Evolutionary conservation across 805 yeast genomes (phyloP).

Genomic region (Kazachstania bromeliacearum): DNA sequence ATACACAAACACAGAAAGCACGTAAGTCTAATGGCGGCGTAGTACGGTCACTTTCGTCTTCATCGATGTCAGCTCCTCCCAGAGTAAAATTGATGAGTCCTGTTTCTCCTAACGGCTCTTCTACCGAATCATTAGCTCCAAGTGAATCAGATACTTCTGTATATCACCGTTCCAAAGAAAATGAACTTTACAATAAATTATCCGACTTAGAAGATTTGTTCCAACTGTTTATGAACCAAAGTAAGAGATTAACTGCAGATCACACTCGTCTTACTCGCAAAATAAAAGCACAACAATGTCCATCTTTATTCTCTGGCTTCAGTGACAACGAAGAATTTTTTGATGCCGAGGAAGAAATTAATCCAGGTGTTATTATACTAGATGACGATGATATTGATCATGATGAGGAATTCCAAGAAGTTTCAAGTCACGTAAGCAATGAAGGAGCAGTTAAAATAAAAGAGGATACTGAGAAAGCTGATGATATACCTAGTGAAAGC

Average conservation of each 20-base stretch:
- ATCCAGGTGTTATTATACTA: constrained; percentile 48
- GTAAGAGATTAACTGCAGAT: constrained; percentile 14
- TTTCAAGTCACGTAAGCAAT: background rate
- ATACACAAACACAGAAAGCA: constrained; percentile 5
- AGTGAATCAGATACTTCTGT: background rate
- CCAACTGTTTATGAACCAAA: constrained; percentile 16
- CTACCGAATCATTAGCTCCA: constrained; percentile 4
- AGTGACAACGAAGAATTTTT: constrained; percentile 44
- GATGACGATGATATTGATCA: constrained; percentile 28
- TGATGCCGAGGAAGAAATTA: constrained; percentile 56
- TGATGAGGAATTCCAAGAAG: constrained; percentile 2
- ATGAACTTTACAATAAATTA: constrained; percentile 19
- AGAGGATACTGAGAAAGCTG: background rate
- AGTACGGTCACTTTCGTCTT: constrained; percentile 13
- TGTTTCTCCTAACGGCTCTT: constrained; percentile 6
- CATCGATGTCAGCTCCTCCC: constrained; percentile 7
- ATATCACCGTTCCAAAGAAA: constrained; percentile 5
- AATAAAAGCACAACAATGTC: constrained; percentile 8
- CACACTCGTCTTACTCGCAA: constrained; percentile 10
- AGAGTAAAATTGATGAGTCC: constrained; percentile 6
- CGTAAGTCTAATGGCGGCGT: constrained; percentile 1
- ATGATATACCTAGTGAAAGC: background rate
- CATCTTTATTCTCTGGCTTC: constrained; percentile 23
- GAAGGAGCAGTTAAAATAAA: background rate
- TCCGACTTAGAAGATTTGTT: constrained; percentile 19